Evolutionary conservation across 768 basidiomycete genomes (phyloP), one percentile per base, ranked within the genome.

Genomic region (Lentinula sp.): DNA sequence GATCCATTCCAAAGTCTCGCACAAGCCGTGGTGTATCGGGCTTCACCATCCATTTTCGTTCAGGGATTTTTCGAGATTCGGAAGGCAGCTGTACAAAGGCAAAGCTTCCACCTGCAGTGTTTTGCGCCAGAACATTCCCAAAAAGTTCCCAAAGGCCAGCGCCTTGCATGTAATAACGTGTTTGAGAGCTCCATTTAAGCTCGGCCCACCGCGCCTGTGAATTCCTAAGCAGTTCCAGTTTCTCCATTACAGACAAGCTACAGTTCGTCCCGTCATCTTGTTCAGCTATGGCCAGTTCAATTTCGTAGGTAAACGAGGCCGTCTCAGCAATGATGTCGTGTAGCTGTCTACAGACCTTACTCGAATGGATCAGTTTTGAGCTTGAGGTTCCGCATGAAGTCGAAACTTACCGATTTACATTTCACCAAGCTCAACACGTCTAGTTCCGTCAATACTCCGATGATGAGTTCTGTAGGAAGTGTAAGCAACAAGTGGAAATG

Each of bases 1-100:
- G 84, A 67, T 89, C 88, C 75, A 90, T 79, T 6, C 75, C 76
- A 63, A 86, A 85, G 65, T 87, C 85, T n/a, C 81, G 77, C 11
- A 85, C 65, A 39, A 23, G 2, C 15, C 62, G 39, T 39, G 80
- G 63, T 4, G 72, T 72, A 59, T 74, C 37, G 9, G 68, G 65
- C 21, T 72, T 67, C 16, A 82, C 61, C 5, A 69, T 68, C 84
- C 85, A 86, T 15, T 70, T 65, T 40, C 71, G 72, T 52, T 77
- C 74, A 55, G 77, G 65, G 61, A 86, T 83, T n/a, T 68, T 72
- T 23, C 82, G 79, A 52, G 73, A 69, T 31, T 66, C 66, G 8
- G 84, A 85, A 16, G 84, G 82, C 10, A 86, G 75, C 54, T 76
- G 76, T 58, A 70, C 69, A 65, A 85, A 84, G 15, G 64, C 65